Conservation (phyloP, 768 basidiomycete species). For the Brasilioporus rufonigricans region DNA sequence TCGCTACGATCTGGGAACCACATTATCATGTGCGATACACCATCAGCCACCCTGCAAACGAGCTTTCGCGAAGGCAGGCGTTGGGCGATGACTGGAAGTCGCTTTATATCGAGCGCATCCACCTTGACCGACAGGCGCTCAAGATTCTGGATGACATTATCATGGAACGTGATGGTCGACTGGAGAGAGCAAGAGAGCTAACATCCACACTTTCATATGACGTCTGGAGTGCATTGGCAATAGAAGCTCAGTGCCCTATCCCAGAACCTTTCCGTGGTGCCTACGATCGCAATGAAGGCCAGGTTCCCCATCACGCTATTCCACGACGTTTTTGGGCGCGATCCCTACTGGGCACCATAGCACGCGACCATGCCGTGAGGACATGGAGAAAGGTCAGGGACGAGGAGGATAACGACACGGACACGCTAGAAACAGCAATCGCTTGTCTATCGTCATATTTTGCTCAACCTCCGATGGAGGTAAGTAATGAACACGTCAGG, state of each 20-base stretch:
- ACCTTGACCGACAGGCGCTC: slow-evolving; percentile 43
- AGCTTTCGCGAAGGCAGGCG: slow-evolving; percentile 33
- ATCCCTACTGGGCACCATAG: slow-evolving; percentile 41
- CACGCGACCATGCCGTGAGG: slow-evolving; percentile 39
- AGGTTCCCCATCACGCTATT: slow-evolving; percentile 30
- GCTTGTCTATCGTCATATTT: slow-evolving; percentile 54
- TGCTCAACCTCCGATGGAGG: slow-evolving; percentile 43
- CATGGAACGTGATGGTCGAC: slow-evolving; percentile 35
- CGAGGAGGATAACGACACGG: slow-evolving; percentile 5
- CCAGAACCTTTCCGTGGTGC: slow-evolving; percentile 29
- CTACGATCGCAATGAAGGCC: slow-evolving; percentile 6
- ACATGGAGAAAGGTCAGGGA: slow-evolving; percentile 34
- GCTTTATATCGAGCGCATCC: slow-evolving; percentile 44
- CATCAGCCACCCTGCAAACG: slow-evolving; percentile 36
- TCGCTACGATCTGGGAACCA: slow-evolving; percentile 46
- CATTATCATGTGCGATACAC: slow-evolving; percentile 52
- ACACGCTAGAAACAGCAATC: slow-evolving; percentile 45
- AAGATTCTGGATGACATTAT: slow-evolving; percentile 42
- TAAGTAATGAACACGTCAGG: slow-evolving; percentile 19
- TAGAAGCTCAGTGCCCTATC: slow-evolving; percentile 36
- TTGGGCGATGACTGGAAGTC: slow-evolving; percentile 42
- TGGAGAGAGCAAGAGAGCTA: slow-evolving; percentile 38
- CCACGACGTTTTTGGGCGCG: slow-evolving; percentile 53
- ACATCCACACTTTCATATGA: slow-evolving; percentile 46
- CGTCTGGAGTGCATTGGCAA: slow-evolving; percentile 52